Evolutionary conservation across 78 protist genomes (phyloP), one percentile per base, ranked within the genome.

Genomic region (Thecamonas trahens): DNA sequence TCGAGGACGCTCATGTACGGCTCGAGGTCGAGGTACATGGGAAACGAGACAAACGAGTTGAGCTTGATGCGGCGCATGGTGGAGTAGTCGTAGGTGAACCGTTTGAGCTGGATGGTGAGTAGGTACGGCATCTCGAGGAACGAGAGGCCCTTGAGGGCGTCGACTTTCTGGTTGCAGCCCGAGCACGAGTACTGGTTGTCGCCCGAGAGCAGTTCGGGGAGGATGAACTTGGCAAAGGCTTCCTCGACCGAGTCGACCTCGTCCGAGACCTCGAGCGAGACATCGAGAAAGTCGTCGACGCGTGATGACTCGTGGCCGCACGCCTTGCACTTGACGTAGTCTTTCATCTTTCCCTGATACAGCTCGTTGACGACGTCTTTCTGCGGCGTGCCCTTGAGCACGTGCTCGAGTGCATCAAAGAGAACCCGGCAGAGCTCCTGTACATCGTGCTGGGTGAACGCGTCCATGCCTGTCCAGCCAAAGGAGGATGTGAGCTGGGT

Each of bases 81-180:
- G 11, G 0, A 4, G 62, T 65, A 74, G 45, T 84, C 84, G 38
- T 72, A 69, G 68, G 72, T 73, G 52, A 84, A 74, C 3, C 89
- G 40, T 50, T 65, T 77, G 55, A 84, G 65, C 42, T 88, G 93
- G 2, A 86, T 0, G 11, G 77, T 76, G 39, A 88, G 67, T 22
- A 85, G 0, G 22, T 58, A 72, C 22, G 93, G 93, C 26, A 84
- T 42, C 42, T 2, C 0, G 17, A 0, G 2, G 38, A 84, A 50
- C 22, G 32, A 0, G 18, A 59, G 26, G 35, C 90, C 80, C 42
- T 70, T 76, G 20, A 18, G 24, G 7, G 78, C 67, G 49, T 57
- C 67, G 3, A 0, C 28, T 40, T 82, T 83, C 18, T 17, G 1
- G 40, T 34, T 32, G 66, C 85, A 80, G 15, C 5, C 11, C 35